Evolutionary conservation across 257 asterid species (phyloP).

Genomic region (Nicotiana undulata): DNA sequence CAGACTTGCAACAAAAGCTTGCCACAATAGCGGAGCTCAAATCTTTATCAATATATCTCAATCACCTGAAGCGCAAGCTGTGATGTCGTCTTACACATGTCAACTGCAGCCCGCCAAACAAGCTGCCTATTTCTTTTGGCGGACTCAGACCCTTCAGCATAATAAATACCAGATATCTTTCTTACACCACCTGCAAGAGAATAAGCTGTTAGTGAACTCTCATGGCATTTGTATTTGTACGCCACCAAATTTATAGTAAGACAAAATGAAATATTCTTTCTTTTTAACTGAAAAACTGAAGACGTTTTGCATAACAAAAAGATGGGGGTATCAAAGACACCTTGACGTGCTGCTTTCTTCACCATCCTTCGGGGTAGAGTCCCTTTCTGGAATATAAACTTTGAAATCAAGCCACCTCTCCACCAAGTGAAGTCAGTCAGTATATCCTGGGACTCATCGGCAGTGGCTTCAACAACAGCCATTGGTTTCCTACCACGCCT

Average conservation of each 20-base stretch:
- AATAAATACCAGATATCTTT: slow-evolving; percentile 48
- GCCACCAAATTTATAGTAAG: neutral
- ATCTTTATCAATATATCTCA: slow-evolving; percentile 7
- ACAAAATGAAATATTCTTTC: neutral
- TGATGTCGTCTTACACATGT: slow-evolving; percentile 52
- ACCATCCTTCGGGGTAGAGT: slow-evolving; percentile 42
- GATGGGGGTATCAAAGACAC: slow-evolving; percentile 21
- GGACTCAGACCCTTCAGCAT: slow-evolving; percentile 48
- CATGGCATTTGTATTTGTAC: neutral
- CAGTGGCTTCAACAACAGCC: slow-evolving; percentile 29
- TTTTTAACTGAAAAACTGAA: neutral
- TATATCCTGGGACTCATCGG: slow-evolving; percentile 33
- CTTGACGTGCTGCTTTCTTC: slow-evolving; percentile 61
- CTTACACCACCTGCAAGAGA: slow-evolving; percentile 55
- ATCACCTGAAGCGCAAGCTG: slow-evolving; percentile 83
- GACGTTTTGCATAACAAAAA: slow-evolving; percentile 5
- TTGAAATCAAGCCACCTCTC: slow-evolving; percentile 57
- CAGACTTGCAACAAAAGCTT: neutral
- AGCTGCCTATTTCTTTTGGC: slow-evolving; percentile 61
- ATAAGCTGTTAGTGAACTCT: slow-evolving; percentile 6
- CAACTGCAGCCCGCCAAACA: slow-evolving; percentile 85
- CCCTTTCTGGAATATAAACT: slow-evolving; percentile 49
- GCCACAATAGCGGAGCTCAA: slow-evolving; percentile 4
- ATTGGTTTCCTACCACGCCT: slow-evolving; percentile 64
- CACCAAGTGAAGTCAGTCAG: slow-evolving; percentile 59